Conservation (phyloP, 2,329 filamentous ascomycete genomes). For the Fusarium sp. region DNA sequence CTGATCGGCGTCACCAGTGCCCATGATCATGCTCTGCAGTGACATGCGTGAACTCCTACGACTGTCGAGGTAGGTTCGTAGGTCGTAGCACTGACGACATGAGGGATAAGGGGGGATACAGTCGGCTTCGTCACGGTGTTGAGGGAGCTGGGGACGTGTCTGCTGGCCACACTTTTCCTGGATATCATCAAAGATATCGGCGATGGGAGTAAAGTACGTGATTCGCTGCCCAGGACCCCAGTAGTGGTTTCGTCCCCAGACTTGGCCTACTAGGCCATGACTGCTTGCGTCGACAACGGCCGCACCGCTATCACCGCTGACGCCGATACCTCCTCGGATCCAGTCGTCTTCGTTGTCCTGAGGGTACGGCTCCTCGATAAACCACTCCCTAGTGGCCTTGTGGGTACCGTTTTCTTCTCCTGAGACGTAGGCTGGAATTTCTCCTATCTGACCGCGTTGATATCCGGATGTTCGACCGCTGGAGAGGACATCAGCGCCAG, state of each 20-base stretch:
- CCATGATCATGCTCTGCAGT: conserved; percentile 56
- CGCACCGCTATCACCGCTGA: conserved; percentile 58
- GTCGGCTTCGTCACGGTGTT: conserved; percentile 55
- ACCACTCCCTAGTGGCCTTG: conserved; percentile 59
- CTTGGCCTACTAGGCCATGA: conserved; percentile 54
- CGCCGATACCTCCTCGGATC: conserved; percentile 60
- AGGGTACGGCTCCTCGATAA: conserved; percentile 54
- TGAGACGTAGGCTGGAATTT: conserved; percentile 57
- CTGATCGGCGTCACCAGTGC: conserved; percentile 50
- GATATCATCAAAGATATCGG: conserved; percentile 59
- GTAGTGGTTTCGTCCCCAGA: conserved; percentile 59
- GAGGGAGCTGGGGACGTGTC: conserved; percentile 54
- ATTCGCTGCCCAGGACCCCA: conserved; percentile 55
- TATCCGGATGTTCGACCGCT: conserved; percentile 58
- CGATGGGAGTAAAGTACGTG: conserved; percentile 58
- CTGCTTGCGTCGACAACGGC: conserved; percentile 56
- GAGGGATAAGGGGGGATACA: conserved; percentile 54
- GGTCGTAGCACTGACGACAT: conserved; percentile 56
- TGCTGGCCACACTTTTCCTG: conserved; percentile 57
- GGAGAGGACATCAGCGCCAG: conserved; percentile 52
- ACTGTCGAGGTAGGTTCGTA: conserved; percentile 54
- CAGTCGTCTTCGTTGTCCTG: conserved; percentile 56
- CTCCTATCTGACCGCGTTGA: conserved; percentile 56
- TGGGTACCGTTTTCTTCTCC: conserved; percentile 54
- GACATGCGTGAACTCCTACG: conserved; percentile 57